A percentile compares a stretch with the other conserved stretches of the same genome.
Conservation (phyloP, 2,329 filamentous ascomycete genomes). For the Tolypocladium sp. region DNA sequence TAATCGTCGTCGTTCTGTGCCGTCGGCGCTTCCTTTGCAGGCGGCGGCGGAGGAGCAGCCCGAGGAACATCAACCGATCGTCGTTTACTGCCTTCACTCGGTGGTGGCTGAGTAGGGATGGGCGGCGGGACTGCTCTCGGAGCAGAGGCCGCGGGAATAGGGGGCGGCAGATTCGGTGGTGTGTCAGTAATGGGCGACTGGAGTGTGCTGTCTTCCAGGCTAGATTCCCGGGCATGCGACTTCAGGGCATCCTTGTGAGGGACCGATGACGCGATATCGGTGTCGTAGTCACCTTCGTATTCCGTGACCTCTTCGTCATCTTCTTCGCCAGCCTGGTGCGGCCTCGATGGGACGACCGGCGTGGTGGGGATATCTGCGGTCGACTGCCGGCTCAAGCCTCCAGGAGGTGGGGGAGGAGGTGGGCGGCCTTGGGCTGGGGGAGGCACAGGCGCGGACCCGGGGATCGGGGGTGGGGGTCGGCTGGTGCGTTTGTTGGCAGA, state of each 20-base stretch:
- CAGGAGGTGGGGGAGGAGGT: conserved; percentile 58
- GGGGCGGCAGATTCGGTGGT: conserved; percentile 42
- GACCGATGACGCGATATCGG: conserved; percentile 89
- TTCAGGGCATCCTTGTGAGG: conserved; percentile 91
- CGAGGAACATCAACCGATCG: conserved; percentile 64
- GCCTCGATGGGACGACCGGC: conserved; percentile 27
- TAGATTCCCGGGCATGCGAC: conserved; percentile 67
- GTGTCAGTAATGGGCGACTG: conserved; percentile 41
- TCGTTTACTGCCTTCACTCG: conserved; percentile 38
- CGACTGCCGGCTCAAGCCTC: conserved; percentile 44
- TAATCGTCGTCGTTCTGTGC: conserved; percentile 54
- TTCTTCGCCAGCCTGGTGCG: conserved; percentile 43
- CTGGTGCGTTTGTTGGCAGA: conserved; percentile 44
- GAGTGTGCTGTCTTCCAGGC: conserved; percentile 61
- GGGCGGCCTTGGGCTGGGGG: conserved; percentile 47
- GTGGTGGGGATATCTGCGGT: conserved; percentile 44
- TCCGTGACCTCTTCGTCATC: conserved; percentile 77
- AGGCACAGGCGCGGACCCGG: conserved; percentile 38
- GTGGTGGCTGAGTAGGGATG: conserved; percentile 50
- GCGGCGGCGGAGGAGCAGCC: conserved; percentile 45
- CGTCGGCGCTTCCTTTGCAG: conserved; percentile 14
- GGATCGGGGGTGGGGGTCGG: conserved; percentile 51
- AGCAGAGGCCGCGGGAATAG: conserved; percentile 41
- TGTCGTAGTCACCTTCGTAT: conserved; percentile 97
- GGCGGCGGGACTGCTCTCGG: conserved; percentile 57